A percentile compares a stretch with the other conserved stretches of the same genome.
phyloP scores from a whole-genome alignment of 768 basidiomycete species.

The Amanita brunnescens region DNA sequence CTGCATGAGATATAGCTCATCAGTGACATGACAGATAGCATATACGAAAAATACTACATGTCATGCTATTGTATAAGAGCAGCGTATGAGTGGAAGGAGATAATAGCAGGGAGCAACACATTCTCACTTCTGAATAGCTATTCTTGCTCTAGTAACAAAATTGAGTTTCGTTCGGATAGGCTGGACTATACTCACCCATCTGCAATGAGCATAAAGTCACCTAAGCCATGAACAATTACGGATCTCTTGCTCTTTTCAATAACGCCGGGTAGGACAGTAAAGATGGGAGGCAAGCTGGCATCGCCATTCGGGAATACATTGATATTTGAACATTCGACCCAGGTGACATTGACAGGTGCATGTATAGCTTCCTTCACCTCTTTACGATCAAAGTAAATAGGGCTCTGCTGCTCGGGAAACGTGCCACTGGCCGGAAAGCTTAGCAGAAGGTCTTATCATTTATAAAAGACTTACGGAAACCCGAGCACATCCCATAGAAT shows the following conservation, averaged over 20 bases:
- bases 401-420: conserved; percentile 45
- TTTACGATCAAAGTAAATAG: conserved; percentile 70
- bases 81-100: neutral
- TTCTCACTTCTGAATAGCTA: conserved; percentile 55
- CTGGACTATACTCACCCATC: conserved; percentile 35
- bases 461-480: conserved; percentile 45
- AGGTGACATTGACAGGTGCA: conserved; percentile 43
- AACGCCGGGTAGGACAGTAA: no score
- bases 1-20: conserved; percentile 15
- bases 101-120: neutral
- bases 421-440: conserved; percentile 34
- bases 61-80: conserved; percentile 31
- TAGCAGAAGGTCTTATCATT: neutral
- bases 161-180: neutral
- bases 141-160: conserved; percentile 35
- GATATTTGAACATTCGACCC: conserved; percentile 54
- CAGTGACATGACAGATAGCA: neutral
- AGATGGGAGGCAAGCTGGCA: no score
- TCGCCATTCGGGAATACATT: conserved; percentile 55
- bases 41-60: conserved; percentile 21
- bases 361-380: no score
- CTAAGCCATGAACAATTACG: no score
- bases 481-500: no score
- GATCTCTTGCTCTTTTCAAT: no score
- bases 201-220: no score